phyloP scores from a whole-genome alignment of 2,329 filamentous ascomycete species.

The Fusarium sp. region DNA sequence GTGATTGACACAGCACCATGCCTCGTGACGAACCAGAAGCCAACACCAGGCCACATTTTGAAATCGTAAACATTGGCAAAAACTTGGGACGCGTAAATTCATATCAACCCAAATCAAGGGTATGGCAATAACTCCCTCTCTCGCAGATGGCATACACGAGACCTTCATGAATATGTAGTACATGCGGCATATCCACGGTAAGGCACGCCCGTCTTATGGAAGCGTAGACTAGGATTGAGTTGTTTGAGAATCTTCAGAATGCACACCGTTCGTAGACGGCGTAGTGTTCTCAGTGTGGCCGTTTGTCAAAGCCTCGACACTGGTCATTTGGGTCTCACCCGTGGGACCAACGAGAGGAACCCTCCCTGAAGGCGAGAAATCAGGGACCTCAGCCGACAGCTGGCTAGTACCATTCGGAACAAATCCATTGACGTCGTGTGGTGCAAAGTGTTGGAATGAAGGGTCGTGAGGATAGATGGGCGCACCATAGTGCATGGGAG shows the following conservation, averaged over 20 bases:
- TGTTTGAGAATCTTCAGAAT: slow-evolving; percentile 34
- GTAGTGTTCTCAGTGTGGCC: slow-evolving; percentile 35
- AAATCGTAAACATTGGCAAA: slow-evolving; percentile 42
- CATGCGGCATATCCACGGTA: slow-evolving; percentile 13
- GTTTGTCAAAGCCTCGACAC: slow-evolving; percentile 36
- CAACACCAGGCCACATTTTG: slow-evolving; percentile 22
- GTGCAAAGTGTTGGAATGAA: slow-evolving; percentile 52
- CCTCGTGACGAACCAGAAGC: slow-evolving; percentile 29
- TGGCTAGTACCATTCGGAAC: slow-evolving; percentile 49
- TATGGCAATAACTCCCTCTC: slow-evolving; percentile 22
- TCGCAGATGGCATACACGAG: slow-evolving; percentile 11
- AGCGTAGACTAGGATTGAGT: slow-evolving; percentile 32
- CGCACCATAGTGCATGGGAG: slow-evolving; percentile 51
- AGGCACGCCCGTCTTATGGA: slow-evolving; percentile 14
- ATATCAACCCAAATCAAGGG: slow-evolving; percentile 29
- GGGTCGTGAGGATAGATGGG: slow-evolving; percentile 49
- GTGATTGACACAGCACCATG: slow-evolving; percentile 38
- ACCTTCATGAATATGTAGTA: neutral
- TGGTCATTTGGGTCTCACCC: slow-evolving; percentile 25
- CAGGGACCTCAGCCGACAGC: slow-evolving; percentile 56
- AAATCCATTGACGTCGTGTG: slow-evolving; percentile 53
- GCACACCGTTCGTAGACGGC: slow-evolving; percentile 49
- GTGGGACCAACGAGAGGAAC: slow-evolving; percentile 30
- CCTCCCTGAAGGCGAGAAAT: slow-evolving; percentile 55
- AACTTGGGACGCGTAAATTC: slow-evolving; percentile 37